These are phyloP conservation scores for Magnolia kwangsiensis DNA, from an alignment of 164 flowering plant species.

Conservation along the genomic window DNA sequence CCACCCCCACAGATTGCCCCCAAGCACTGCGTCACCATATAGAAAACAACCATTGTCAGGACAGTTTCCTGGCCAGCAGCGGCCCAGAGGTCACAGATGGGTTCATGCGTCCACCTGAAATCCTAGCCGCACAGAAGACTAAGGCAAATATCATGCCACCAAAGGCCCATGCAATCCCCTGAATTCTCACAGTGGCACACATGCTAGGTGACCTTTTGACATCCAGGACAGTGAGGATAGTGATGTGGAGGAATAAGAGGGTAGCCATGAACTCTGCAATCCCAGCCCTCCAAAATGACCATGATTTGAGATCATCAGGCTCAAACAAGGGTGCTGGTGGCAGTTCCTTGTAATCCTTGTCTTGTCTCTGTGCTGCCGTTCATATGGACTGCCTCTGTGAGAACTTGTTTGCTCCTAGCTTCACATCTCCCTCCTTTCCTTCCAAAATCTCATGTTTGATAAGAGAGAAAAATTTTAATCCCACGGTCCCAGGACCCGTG, in stretches of 20 bases:
- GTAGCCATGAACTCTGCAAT: slow-evolving; percentile 84
- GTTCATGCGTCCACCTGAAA: slow-evolving; percentile 66
- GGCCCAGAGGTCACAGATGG: slow-evolving; percentile 82
- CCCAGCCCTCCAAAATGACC: slow-evolving; percentile 90
- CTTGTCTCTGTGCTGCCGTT: slow-evolving; percentile 40
- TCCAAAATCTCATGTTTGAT: slow-evolving; percentile 23
- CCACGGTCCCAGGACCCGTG: too few relatives aligned
- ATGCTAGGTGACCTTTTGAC: slow-evolving; percentile 26
- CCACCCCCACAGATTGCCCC: slow-evolving; percentile 82
- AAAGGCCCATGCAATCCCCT: slow-evolving; percentile 36
- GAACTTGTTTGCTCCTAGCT: slow-evolving; percentile 53
- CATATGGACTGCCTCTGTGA: slow-evolving; percentile 42
- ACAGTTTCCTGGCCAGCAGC: slow-evolving; percentile 68
- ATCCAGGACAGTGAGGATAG: slow-evolving; percentile 64
- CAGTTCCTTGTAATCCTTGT: slow-evolving; percentile 49
- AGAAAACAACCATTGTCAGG: slow-evolving; percentile 67
- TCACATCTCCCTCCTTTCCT: slow-evolving; percentile 52
- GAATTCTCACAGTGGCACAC: slow-evolving; percentile 65
- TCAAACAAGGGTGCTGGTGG: slow-evolving; percentile 47
- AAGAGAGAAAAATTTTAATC: too few relatives aligned
- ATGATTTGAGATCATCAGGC: slow-evolving; percentile 39
- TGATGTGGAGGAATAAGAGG: slow-evolving; percentile 59
- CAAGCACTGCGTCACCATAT: slow-evolving; percentile 75
- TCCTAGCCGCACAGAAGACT: slow-evolving; percentile 79
- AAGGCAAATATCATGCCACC: slow-evolving; percentile 85